phyloP scores from a whole-genome alignment of 2,329 filamentous ascomycete genomes.

The Colletotrichum sp. region DNA sequence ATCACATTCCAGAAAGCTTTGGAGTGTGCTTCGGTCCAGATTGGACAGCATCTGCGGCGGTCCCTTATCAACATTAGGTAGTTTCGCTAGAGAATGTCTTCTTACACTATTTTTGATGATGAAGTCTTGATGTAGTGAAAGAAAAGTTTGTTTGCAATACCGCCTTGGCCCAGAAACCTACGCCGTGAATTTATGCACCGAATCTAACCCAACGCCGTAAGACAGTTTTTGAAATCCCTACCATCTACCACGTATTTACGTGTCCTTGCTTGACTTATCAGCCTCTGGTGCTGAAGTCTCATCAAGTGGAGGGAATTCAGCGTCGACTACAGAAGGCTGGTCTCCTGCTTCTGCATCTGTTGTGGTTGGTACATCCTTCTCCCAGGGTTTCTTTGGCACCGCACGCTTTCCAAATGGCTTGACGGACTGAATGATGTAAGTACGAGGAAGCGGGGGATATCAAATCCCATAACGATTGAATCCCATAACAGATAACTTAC shows the following conservation, averaged over 20 bases:
- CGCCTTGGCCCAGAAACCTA: neutral
- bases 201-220: neutral
- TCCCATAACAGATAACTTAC: slow-evolving; percentile 46
- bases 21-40: slow-evolving; percentile 15
- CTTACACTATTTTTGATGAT: neutral
- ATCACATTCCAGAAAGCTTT: slow-evolving; percentile 11
- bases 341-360: neutral
- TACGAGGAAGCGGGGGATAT: neutral
- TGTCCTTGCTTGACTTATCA: neutral
- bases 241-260: neutral
- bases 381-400: slow-evolving; percentile 75
- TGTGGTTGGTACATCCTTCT: slow-evolving; percentile 53
- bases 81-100: slow-evolving; percentile 1
- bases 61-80: slow-evolving; percentile 18
- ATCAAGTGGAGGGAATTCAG: slow-evolving; percentile 36
- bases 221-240: neutral
- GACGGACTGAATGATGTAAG: slow-evolving; percentile 39
- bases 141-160: neutral
- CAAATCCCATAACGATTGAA: neutral
- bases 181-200: neutral
- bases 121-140: neutral
- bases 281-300: slow-evolving; percentile 7
- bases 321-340: slow-evolving; percentile 32
- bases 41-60: slow-evolving; percentile 20
- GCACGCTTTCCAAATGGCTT: slow-evolving; percentile 52